Conservation (phyloP, 2,329 filamentous ascomycete genomes). For the Curvularia sp. region DNA sequence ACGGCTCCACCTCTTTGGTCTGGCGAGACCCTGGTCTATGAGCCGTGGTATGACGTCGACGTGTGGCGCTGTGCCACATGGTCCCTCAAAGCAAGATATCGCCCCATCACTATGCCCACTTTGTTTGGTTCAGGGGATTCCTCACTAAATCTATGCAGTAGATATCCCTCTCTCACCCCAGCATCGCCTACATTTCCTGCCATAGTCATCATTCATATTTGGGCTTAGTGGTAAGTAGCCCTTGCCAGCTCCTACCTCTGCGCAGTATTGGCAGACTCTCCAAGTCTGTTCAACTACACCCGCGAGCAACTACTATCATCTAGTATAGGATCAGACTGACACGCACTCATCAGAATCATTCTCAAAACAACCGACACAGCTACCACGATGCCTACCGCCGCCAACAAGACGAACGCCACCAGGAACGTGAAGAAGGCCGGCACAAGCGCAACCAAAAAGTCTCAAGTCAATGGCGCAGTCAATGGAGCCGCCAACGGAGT, state of each 20-base stretch:
- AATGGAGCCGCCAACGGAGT: slow-evolving; percentile 42
- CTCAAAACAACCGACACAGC: background rate
- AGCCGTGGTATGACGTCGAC: slow-evolving; percentile 42
- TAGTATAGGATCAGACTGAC: slow-evolving; percentile 9
- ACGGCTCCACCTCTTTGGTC: slow-evolving; percentile 34
- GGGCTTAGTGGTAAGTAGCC: slow-evolving; percentile 24
- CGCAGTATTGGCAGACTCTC: slow-evolving; percentile 6
- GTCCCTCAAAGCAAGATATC: slow-evolving; percentile 34
- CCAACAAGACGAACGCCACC: slow-evolving; percentile 40
- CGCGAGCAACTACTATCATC: slow-evolving; percentile 23
- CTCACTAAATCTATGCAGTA: slow-evolving; percentile 13
- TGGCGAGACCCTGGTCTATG: slow-evolving; percentile 27
- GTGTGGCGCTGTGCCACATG: slow-evolving; percentile 39
- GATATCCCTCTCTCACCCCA: background rate
- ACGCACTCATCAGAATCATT: background rate
- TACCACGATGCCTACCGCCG: slow-evolving; percentile 43
- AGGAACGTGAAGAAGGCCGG: slow-evolving; percentile 39
- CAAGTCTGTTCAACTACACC: slow-evolving; percentile 27
- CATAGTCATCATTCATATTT: background rate
- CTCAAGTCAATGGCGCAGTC: slow-evolving; percentile 34
- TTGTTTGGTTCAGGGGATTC: slow-evolving; percentile 22
- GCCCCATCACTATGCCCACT: slow-evolving; percentile 17
- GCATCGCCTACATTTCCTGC: slow-evolving; percentile 2
- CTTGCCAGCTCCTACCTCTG: slow-evolving; percentile 9
- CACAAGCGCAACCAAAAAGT: slow-evolving; percentile 23